Percentiles rank a stretch among this genome's conserved stretches.
Evolutionary conservation across 169 alveolate species (phyloP).

Genomic region (Cyclospora cayetanensis): DNA sequence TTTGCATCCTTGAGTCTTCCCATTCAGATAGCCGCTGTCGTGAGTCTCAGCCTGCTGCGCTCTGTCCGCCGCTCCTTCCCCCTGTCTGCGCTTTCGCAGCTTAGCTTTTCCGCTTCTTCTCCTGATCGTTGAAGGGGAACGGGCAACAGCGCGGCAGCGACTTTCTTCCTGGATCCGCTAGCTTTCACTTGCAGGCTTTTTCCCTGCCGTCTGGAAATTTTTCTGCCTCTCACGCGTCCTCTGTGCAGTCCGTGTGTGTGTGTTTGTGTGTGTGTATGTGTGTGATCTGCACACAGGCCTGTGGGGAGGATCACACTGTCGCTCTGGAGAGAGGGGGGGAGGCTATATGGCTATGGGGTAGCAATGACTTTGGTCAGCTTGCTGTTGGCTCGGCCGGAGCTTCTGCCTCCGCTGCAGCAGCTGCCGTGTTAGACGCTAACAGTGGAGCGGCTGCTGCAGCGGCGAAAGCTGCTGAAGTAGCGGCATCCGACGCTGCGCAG

Average conservation of each 20-base stretch:
- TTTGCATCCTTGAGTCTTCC: background rate
- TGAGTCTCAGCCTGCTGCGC: background rate
- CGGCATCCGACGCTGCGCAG: background rate
- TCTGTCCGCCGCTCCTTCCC: background rate
- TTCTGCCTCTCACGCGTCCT: background rate
- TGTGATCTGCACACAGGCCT: slow-evolving; percentile 13
- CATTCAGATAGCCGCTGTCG: background rate
- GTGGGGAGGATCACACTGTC: slow-evolving; percentile 70
- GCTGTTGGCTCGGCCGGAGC: slow-evolving; percentile 3
- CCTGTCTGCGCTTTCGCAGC: background rate
- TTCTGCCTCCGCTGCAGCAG: slow-evolving; percentile 20
- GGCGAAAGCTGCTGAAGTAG: background rate
- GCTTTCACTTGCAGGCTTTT: background rate
- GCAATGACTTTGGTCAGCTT: slow-evolving; percentile 72
- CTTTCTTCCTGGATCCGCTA: background rate
- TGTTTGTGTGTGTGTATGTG: background rate
- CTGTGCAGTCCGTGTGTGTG: background rate
- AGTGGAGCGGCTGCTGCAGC: background rate
- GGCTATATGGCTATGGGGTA: slow-evolving; percentile 66
- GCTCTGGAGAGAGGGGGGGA: slow-evolving; percentile 48
- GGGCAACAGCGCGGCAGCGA: no score
- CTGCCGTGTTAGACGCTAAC: background rate
- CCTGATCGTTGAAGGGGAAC: background rate
- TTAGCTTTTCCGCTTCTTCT: background rate
- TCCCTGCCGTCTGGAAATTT: background rate